phyloP scores from a whole-genome alignment of 495 filamentous ascomycete genomes.

The Monascus purpureus region DNA sequence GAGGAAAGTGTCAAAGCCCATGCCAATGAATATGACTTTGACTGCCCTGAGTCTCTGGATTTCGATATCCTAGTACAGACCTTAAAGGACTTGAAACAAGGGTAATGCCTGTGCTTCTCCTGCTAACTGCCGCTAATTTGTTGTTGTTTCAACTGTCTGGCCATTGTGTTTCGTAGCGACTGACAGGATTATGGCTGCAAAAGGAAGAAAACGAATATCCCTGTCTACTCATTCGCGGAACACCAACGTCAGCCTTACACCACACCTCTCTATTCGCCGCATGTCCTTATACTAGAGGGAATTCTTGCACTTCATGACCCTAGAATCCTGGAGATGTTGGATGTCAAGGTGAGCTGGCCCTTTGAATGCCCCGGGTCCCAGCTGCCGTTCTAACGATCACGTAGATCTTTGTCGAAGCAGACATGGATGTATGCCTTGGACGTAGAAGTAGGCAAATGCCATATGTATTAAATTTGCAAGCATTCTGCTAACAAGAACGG shows the following conservation, averaged over 20 bases:
- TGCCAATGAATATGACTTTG: constrained; percentile 87
- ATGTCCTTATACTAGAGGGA: constrained; percentile 88
- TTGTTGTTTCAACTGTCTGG: no score
- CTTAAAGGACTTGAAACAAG: constrained; percentile 72
- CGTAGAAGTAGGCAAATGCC: constrained; percentile 55
- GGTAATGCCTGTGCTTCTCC: constrained; percentile 38
- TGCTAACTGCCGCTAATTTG: neutral
- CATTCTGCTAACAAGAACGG: constrained; percentile 4
- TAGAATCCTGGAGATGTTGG: constrained; percentile 71
- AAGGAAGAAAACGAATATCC: constrained; percentile 86
- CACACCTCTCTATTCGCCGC: constrained; percentile 84
- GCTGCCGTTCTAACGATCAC: constrained; percentile 11
- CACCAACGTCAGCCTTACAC: constrained; percentile 70
- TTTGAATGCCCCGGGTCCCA: no score
- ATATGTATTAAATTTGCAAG: no score
- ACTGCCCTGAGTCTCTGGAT: constrained; percentile 86
- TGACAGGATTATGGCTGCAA: constrained; percentile 3
- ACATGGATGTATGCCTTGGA: constrained; percentile 85
- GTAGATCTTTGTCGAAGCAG: constrained; percentile 87
- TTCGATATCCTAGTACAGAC: constrained; percentile 80
- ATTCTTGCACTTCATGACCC: constrained; percentile 90
- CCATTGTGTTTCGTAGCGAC: constrained; percentile 1
- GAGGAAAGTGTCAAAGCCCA: constrained; percentile 69
- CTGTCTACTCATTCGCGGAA: constrained; percentile 87
- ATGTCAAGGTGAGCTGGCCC: constrained; percentile 62